A percentile compares a stretch with the other conserved stretches of the same genome.
Evolutionary conservation across 169 alveolate species (phyloP).

Genomic region (Perkinsus chesapeaki): DNA sequence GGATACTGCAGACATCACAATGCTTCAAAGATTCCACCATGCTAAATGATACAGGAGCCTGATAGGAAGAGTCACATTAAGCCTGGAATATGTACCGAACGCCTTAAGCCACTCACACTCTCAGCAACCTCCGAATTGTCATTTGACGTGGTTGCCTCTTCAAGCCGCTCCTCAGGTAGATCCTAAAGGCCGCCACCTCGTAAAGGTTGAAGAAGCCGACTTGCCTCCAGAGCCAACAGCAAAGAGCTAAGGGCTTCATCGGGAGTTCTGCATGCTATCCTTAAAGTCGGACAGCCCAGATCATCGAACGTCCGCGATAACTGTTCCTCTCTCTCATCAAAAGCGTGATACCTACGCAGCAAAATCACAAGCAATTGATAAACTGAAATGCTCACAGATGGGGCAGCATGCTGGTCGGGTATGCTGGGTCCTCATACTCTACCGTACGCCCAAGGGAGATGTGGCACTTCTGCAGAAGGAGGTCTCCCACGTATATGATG

Average conservation of each 20-base stretch:
- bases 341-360: not conserved
- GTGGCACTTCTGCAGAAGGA: not conserved
- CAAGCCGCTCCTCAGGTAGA: too few species aligned
- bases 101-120: too few species aligned
- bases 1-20: not conserved
- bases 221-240: not conserved
- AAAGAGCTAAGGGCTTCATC: not conserved
- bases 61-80: too few species aligned
- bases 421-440: not conserved
- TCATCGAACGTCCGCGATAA: not conserved
- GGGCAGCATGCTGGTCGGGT: not conserved
- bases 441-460: not conserved
- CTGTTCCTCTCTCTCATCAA: not conserved
- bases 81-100: too few species aligned
- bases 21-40: not conserved
- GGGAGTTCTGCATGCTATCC: not conserved
- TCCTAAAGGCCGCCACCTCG: too few species aligned
- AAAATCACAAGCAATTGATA: not conserved
- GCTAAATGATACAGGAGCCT: not conserved
- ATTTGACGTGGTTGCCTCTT: too few species aligned
- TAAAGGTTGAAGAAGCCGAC: too few species aligned
- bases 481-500: not conserved
- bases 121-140: too few species aligned
- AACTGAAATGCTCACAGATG: not conserved
- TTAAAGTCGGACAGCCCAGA: not conserved